These are phyloP conservation scores for Eremothecium cymbalariae DNA, from an alignment of 1,139 yeast genomes.

Conservation along the genomic window DNA sequence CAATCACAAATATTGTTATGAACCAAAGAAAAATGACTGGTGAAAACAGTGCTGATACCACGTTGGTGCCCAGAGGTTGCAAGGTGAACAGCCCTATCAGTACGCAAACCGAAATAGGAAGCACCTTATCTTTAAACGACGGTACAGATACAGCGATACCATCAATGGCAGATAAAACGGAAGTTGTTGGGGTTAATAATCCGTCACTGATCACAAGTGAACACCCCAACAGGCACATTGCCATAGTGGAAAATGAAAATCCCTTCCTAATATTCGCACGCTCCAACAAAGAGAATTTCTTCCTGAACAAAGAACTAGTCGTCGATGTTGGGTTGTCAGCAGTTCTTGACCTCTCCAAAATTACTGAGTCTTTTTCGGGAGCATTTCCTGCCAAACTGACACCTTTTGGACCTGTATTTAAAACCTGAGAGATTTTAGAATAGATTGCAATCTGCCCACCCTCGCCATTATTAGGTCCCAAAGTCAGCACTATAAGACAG, in stretches of 20 bases:
- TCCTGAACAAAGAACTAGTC: background rate
- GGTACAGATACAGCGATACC: slow-evolving; percentile 11
- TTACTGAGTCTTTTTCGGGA: background rate
- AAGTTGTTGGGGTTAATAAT: slow-evolving; percentile 52
- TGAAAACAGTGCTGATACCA: too few relatives aligned
- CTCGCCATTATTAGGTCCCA: slow-evolving; percentile 51
- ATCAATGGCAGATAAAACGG: slow-evolving; percentile 38
- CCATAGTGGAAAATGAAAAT: slow-evolving; percentile 34
- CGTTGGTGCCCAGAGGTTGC: too few relatives aligned
- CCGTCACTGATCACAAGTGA: slow-evolving; percentile 53
- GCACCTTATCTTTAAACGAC: slow-evolving; percentile 36
- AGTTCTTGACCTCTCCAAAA: slow-evolving; percentile 30
- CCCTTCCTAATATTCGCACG: slow-evolving; percentile 20
- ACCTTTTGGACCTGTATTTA: slow-evolving; percentile 43
- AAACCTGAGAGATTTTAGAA: slow-evolving; percentile 45
- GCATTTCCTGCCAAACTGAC: slow-evolving; percentile 14
- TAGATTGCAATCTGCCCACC: slow-evolving; percentile 59
- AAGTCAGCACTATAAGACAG: slow-evolving; percentile 39
- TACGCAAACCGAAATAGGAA: slow-evolving; percentile 43
- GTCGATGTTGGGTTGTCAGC: slow-evolving; percentile 25
- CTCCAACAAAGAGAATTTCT: background rate
- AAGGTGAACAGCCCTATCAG: slow-evolving; percentile 41
- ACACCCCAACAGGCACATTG: slow-evolving; percentile 47
- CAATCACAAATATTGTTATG: slow-evolving; percentile 38
- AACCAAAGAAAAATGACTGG: slow-evolving; percentile 50